Evolutionary conservation across 345 rosid genomes (phyloP), one percentile per base, ranked within the genome.

Genomic region (Dipteronia sinensis): DNA sequence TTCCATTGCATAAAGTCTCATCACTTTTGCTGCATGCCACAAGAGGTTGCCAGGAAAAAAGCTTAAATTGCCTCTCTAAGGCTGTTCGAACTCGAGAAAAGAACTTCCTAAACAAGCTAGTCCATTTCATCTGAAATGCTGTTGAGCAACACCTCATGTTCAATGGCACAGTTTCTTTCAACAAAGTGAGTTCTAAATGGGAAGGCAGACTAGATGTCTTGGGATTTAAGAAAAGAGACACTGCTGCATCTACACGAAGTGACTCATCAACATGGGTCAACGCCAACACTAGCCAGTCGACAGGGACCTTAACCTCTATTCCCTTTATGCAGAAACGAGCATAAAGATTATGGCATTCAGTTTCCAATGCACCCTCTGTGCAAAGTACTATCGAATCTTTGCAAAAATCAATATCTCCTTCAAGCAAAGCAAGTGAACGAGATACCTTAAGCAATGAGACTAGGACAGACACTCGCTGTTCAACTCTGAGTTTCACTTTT

Each of bases 41-140:
- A 56, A 69, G 82, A 75, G 97, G 97, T 77, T 83, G 87, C 96
- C 92, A 88, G 82, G 84, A 76, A 29, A 89, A 91, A 78, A 84
- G 92, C 90, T 95, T 95, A 77, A 85, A 79, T 82, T 95, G 97
- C 89, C 89, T 93, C 86, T 95, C 99, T 84, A 95, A 83, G 29
- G 96, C 94, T 27, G 97, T 93, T 67, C 92, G 95, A 49, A 95
- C 99, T 73, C 96, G 92, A 80, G 85, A 80, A 80, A 95, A 95
- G 82, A 92, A 93, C 86, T 93, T 95, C 83, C 98, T 86, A 58
- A 95, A 93, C 89, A 93, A 78, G 89, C 96, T 93, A 76, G 87
- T 88, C 99, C 97, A 95, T 80, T 95, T 95, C 99, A 95, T 95
- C 88, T 95, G 99, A 85, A 95, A 95, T 74, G 94, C 93, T 19